Conservation (phyloP, 169 alveolate species). For the Cryptosporidium canis region DNA sequence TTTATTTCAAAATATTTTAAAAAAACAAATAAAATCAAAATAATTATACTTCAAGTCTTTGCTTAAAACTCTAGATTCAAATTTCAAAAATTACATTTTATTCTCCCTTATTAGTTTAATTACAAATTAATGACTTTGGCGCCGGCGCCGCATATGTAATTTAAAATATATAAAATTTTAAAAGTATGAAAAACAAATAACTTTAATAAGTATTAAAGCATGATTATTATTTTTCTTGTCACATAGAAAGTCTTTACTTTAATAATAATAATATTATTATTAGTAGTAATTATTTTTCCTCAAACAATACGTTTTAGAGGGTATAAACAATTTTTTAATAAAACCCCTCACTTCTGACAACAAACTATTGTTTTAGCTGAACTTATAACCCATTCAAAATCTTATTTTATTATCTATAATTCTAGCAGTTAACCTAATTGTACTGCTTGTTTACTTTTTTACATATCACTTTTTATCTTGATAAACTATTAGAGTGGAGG, state of each 20-base stretch:
- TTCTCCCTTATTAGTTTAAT: too few species aligned
- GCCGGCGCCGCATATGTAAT: not conserved
- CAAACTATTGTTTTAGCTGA: not conserved
- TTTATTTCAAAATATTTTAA: too few species aligned
- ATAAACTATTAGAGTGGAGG: not conserved
- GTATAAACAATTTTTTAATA: too few species aligned
- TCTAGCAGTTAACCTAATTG: not conserved
- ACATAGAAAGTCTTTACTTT: too few species aligned
- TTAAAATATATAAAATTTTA: not conserved
- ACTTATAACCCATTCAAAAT: not conserved
- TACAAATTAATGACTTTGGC: not conserved
- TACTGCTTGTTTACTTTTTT: not conserved
- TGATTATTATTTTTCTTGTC: not conserved
- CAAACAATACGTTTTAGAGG: too few species aligned
- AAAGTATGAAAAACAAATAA: not conserved
- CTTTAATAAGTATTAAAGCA: not conserved
- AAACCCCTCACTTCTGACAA: too few species aligned
- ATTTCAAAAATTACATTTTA: too few species aligned
- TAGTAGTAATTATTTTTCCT: too few species aligned
- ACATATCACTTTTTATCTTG: not conserved
- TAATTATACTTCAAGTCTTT: not conserved
- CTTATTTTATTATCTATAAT: not conserved
- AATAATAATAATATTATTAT: too few species aligned
- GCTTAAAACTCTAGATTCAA: too few species aligned
- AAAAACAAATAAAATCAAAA: not conserved